Evolutionary conservation across 192 early-diverging fungal genomes (phyloP), one percentile per base, ranked within the genome.

Genomic region (Umbelopsis vinacea): DNA sequence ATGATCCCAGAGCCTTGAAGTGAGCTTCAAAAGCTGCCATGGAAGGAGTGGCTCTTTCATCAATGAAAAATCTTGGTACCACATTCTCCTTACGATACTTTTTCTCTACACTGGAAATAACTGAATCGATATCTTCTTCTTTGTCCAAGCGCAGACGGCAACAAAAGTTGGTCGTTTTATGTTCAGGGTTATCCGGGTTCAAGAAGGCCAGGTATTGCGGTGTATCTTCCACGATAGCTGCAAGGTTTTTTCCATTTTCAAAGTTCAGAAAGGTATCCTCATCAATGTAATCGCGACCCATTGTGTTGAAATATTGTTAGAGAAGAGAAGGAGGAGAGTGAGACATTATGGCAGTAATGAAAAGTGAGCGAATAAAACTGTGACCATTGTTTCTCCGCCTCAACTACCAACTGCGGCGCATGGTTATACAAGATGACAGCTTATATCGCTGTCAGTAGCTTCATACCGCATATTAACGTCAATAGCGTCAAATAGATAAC

Each of bases 11-110:
- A 11, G 15, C 33, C 33, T 63, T 63, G 33, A 63, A 63, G 15
- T 63, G 57, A 63, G 29, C 14, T 35, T 63, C 57, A 4, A 63
- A 63, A 12, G 26, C 57, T 2, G 26, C 57, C 57, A 63, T 63
- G 26, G 57, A 63, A 22, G 57, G 57, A 1, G 57, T 63, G 1
- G 57, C 24, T 33, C 24, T 7, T 26, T 63, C 57, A 14, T 63
- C 57, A 6, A 63, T 17, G n/a, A 63, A 63, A 4, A 63, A 63
- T 19, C 57, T 29, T 3, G 57, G 26, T 0, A 63, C 19, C 33
- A 63, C 11, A 19, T 63, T 63, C 3, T 63, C 57, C 35, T 63
- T 63, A 0, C 26, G 57, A 4, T 63, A 63, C 17, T 63, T 63
- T 12, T 63, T 33, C n/a, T 63, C 57, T 3, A 63, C 0, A 29